A percentile compares a stretch with the other conserved stretches of the same genome.
These are phyloP conservation scores for Crucihimalaya himalaica DNA, from an alignment of 345 rosid species.

Conservation along the genomic window DNA sequence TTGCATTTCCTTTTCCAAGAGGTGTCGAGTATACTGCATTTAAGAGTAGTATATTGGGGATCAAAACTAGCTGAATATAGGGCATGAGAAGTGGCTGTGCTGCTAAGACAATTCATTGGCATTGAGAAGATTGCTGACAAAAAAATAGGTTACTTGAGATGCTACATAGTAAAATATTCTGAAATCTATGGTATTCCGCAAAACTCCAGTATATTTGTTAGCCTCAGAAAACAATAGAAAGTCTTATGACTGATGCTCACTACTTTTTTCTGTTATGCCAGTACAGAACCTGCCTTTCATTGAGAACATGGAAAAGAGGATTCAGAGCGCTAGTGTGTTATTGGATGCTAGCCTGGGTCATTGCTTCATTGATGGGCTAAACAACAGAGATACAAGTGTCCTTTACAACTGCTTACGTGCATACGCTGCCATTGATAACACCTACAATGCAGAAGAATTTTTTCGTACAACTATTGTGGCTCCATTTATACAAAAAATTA, in stretches of 20 bases:
- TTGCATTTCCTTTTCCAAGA: slow-evolving; percentile 2
- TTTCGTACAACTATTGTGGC: slow-evolving; percentile 78
- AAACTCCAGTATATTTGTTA: slow-evolving; percentile 3
- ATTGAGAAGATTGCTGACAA: not conserved
- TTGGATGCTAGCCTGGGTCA: slow-evolving; percentile 95
- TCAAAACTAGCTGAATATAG: slow-evolving; percentile 8
- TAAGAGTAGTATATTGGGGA: not conserved
- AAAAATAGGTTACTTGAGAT: not conserved
- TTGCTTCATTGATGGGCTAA: slow-evolving; percentile 92
- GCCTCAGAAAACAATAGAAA: slow-evolving; percentile 11
- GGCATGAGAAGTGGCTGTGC: slow-evolving; percentile 5
- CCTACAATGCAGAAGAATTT: slow-evolving; percentile 75
- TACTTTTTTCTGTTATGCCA: slow-evolving; percentile 65
- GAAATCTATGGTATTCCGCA: not conserved
- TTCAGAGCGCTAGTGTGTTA: slow-evolving; percentile 77
- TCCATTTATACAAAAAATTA: slow-evolving; percentile 67
- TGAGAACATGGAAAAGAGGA: slow-evolving; percentile 96
- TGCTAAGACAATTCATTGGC: slow-evolving; percentile 1
- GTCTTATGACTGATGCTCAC: slow-evolving; percentile 47
- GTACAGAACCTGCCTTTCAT: slow-evolving; percentile 99
- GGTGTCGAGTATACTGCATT: slow-evolving; percentile 3
- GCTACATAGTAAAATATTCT: slow-evolving; percentile 2
- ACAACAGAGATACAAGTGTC: slow-evolving; percentile 79
- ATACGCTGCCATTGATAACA: slow-evolving; percentile 91
- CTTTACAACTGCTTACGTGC: slow-evolving; percentile 97